Evolutionary conservation across 2,329 filamentous ascomycete species (phyloP), one percentile per base, ranked within the genome.

Genomic region (Cordyceps javanica): DNA sequence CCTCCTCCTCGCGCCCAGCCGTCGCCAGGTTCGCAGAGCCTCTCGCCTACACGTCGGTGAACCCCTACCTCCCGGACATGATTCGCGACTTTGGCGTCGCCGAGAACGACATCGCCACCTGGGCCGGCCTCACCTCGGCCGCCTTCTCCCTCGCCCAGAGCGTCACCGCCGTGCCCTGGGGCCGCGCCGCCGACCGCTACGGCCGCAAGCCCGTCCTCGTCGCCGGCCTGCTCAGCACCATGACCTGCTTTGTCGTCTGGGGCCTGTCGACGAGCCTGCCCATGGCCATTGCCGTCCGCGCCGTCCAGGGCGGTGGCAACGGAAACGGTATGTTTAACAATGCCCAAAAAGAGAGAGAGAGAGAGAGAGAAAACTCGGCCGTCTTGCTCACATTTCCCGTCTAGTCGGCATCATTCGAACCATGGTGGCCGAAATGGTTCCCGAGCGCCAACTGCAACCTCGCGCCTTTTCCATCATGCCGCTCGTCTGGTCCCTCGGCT

Each of bases 381-480:
- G n/a, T 23, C 38, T 53, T 2, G 16, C 50, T 32, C 11, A 21
- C 26, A 9, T 26, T n/a, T n/a, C n/a, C n/a, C 4, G 1, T 25
- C 7, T 53, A 86, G 87, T 93, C n/a, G 89, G 94, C 1, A 97
- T 97, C 61, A 87, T 97, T 62, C 78, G 92, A 62, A 96, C 91
- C 16, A 91, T 94, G 75, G 91, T 97, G 2, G 93, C 93, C 0
- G 93, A 97, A 71, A 86, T 97, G 80, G 91, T 96, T 2, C 89
- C 91, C 0, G 86, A 94, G 70, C 91, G 82, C 69, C 88, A 91
- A 67, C 77, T 96, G 7, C 93, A 97, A 67, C 92, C 93, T 0
- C 79, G 85, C 54, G 94, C 94, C 0, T 97, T 97, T 71, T 91
- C 88, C 62, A 79, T 97, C 46, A 97, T 97, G 92, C 93, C 93